Evolutionary conservation across 1,284 basidiomycete species (phyloP).

Genomic region (Somion occarium): DNA sequence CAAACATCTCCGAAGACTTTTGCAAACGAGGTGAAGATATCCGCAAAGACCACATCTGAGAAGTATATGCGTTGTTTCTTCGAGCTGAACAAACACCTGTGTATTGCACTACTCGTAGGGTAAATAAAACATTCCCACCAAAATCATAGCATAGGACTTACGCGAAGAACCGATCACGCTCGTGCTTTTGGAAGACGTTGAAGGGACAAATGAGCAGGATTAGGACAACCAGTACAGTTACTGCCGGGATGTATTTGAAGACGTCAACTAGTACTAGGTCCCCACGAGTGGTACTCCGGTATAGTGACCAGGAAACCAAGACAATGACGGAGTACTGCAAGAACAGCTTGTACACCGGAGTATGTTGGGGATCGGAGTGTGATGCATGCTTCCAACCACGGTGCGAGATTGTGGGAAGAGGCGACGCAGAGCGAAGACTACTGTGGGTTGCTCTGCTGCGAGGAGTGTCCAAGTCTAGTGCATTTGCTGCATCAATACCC

Average conservation of each 20-base stretch:
- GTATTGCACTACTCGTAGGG: conserved; percentile 45
- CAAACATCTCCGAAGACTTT: conserved; percentile 96
- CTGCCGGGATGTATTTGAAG: conserved; percentile 71
- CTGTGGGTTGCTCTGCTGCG: conserved; percentile 14
- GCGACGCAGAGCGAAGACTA: conserved; percentile 20
- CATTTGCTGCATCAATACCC: conserved; percentile 70
- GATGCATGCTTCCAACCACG: conserved; percentile 29
- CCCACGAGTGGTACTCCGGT: conserved; percentile 53
- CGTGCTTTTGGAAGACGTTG: conserved; percentile 58
- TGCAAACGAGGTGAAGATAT: conserved; percentile 94
- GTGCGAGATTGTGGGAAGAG: conserved; percentile 25
- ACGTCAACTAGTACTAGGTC: conserved; percentile 59
- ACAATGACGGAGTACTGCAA: conserved; percentile 54
- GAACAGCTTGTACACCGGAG: conserved; percentile 69
- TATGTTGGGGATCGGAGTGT: conserved; percentile 25
- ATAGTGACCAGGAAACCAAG: conserved; percentile 62
- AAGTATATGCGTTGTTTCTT: conserved; percentile 71
- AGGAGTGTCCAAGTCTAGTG: conserved; percentile 54
- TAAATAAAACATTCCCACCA: not conserved
- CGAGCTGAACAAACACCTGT: conserved; percentile 71
- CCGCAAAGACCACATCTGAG: conserved; percentile 90
- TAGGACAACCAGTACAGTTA: conserved; percentile 58
- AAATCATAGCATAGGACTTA: conserved; percentile 10
- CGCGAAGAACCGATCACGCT: conserved; percentile 71
- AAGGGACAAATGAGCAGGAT: conserved; percentile 63